Evolutionary conservation across 495 filamentous ascomycete species (phyloP).

Genomic region (Pyrenula massariospora): DNA sequence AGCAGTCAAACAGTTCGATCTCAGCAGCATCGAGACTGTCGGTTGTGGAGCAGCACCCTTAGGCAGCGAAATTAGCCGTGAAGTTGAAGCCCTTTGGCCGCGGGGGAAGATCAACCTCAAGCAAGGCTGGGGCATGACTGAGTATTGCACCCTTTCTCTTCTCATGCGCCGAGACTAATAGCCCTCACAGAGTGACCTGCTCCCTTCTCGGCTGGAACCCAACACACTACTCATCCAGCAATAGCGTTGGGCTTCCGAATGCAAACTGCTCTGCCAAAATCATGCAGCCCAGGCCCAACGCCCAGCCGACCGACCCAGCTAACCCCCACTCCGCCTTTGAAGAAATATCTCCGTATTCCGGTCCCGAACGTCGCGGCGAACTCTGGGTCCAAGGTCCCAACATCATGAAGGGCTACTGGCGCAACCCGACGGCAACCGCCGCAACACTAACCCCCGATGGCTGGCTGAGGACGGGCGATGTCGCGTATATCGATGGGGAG

Average conservation of each 20-base stretch:
- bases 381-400: slow-evolving; percentile 56
- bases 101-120: slow-evolving; percentile 45
- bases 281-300: slow-evolving; percentile 19
- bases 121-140: slow-evolving; percentile 83
- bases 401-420: slow-evolving; percentile 64
- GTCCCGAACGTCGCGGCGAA: slow-evolving; percentile 45
- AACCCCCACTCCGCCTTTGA: neutral
- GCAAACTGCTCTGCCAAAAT: slow-evolving; percentile 58
- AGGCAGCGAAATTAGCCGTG: slow-evolving; percentile 45
- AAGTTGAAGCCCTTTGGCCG: slow-evolving; percentile 47
- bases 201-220: slow-evolving; percentile 50
- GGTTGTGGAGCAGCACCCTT: slow-evolving; percentile 55
- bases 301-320: slow-evolving; percentile 2
- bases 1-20: slow-evolving; percentile 50
- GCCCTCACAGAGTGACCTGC: slow-evolving; percentile 43
- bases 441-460: slow-evolving; percentile 52
- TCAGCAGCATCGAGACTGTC: slow-evolving; percentile 48
- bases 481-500: slow-evolving; percentile 48
- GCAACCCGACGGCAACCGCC: slow-evolving; percentile 54
- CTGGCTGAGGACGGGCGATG: slow-evolving; percentile 74
- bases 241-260: slow-evolving; percentile 55
- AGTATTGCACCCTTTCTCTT: slow-evolving; percentile 28
- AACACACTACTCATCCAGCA: slow-evolving; percentile 14
- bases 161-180: slow-evolving; percentile 3
- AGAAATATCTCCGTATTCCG: slow-evolving; percentile 2